These are phyloP conservation scores for Hypholoma fasciculare DNA, from an alignment of 768 basidiomycete genomes.

Conservation along the genomic window DNA sequence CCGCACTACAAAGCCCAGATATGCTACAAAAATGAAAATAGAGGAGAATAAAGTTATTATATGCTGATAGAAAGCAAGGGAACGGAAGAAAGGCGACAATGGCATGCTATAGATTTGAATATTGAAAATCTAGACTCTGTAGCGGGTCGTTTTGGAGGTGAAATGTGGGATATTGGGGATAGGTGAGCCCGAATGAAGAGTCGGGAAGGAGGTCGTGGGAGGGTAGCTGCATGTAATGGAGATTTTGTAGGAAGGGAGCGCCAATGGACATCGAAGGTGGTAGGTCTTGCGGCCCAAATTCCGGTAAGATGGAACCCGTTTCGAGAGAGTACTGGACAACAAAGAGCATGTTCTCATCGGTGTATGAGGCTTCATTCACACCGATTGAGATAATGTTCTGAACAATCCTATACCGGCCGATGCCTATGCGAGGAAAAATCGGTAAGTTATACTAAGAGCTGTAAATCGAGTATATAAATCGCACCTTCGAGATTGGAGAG, in stretches of 20 bases:
- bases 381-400: constrained; percentile 9
- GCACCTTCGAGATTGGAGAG: constrained; percentile 12
- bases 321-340: constrained; percentile 11
- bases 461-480: background rate
- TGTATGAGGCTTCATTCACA: background rate
- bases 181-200: background rate
- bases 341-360: constrained; percentile 6
- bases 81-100: background rate
- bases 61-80: background rate
- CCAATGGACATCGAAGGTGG: background rate
- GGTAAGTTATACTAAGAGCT: background rate
- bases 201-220: background rate
- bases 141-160: background rate
- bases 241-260: background rate
- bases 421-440: background rate
- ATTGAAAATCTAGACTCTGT: background rate
- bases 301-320: background rate
- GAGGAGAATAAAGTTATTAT: background rate
- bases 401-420: constrained; percentile 7
- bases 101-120: background rate
- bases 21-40: too few species aligned
- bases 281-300: background rate
- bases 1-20: too few species aligned
- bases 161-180: background rate
- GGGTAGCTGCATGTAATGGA: background rate